Evolutionary conservation across 768 basidiomycete species (phyloP), one percentile per base, ranked within the genome.

Genomic region (Suillus cothurnatus): DNA sequence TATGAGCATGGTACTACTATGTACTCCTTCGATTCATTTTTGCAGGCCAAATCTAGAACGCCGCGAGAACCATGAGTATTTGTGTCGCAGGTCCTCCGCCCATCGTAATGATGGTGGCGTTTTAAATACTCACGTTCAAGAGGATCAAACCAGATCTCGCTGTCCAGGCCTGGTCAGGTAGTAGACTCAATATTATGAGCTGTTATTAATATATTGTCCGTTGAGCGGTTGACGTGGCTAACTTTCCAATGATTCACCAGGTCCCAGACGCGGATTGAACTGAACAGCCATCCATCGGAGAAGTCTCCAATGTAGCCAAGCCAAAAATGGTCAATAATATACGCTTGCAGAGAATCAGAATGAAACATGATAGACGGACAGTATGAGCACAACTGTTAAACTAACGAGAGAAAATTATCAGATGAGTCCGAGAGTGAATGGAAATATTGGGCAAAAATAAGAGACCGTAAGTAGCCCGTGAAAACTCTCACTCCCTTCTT

Each of bases 401-500:
- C 73, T 76, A 78, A 76, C 63, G 71, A 76, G 67, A 63, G 73
- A 59, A 59, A 59, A 28, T 21, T 58, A 59, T 59, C 71, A 71
- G 66, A 64, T 64, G 67, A 39, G 77, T 73, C 74, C 77, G 52
- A 66, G 34, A 63, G 21, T 64, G 45, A 65, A 68, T 62, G 28
- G 50, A 7, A 50, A 62, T 64, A 53, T 64, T 63, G 39, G 47
- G 32, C 4, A 53, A 62, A 34, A 66, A 66, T 64, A 64, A 58
- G 67, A 68, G 67, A 66, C 65, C 63, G 50, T 61, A 62, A 64
- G 62, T 14, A 69, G 45, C 64, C 61, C 55, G 28, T 58, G 43
- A 55, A 36, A 52, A 47, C 28, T 61, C 69, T 87, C 79, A 92
- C 70, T 92, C 90, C 76, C 90, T 81, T 69, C 85, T 88, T 47